A percentile compares a stretch with the other conserved stretches of the same genome.
Conservation (phyloP, 495 filamentous ascomycete species). For the Penicillium cosmopolitanum region DNA sequence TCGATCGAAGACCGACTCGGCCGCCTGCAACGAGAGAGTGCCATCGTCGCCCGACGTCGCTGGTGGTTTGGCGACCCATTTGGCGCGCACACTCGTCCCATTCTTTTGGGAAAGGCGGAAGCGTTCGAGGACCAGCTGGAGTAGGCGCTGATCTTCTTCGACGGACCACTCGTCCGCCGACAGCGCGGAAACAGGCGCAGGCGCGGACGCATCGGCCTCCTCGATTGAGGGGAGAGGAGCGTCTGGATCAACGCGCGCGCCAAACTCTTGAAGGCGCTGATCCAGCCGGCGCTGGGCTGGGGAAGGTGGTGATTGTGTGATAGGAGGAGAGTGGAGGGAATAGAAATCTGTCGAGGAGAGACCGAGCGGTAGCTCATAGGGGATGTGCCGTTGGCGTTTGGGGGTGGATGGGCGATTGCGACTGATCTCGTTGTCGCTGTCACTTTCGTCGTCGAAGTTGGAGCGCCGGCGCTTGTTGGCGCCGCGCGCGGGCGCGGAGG, state of each 20-base stretch:
- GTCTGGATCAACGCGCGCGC: constrained; percentile 34
- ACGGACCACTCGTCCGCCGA: constrained; percentile 57
- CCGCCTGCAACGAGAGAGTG: constrained; percentile 66
- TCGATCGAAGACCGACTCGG: constrained; percentile 52
- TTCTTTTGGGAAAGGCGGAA: constrained; percentile 70
- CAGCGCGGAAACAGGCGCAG: constrained; percentile 10
- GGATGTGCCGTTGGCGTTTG: constrained; percentile 66
- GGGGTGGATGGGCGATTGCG: constrained; percentile 61
- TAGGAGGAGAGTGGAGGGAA: constrained; percentile 50
- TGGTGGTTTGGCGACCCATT: constrained; percentile 62
- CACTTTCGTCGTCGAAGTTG: constrained; percentile 50
- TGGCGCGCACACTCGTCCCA: constrained; percentile 79
- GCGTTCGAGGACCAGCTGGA: constrained; percentile 76
- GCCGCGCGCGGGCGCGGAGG: constrained; percentile 48
- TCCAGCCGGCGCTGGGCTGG: constrained; percentile 25
- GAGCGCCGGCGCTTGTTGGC: constrained; percentile 66
- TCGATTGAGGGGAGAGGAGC: constrained; percentile 47
- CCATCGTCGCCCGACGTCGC: constrained; percentile 71
- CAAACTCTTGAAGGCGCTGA: constrained; percentile 14
- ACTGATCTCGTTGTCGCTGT: constrained; percentile 45
- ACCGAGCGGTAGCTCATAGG: constrained; percentile 69
- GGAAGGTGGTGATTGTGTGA: constrained; percentile 43
- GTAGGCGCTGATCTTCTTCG: constrained; percentile 70
- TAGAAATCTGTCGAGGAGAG: constrained; percentile 68
- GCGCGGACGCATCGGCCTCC: constrained; percentile 28